Evolutionary conservation across 768 basidiomycete genomes (phyloP).

Genomic region (Chlorophyllum brunneum): DNA sequence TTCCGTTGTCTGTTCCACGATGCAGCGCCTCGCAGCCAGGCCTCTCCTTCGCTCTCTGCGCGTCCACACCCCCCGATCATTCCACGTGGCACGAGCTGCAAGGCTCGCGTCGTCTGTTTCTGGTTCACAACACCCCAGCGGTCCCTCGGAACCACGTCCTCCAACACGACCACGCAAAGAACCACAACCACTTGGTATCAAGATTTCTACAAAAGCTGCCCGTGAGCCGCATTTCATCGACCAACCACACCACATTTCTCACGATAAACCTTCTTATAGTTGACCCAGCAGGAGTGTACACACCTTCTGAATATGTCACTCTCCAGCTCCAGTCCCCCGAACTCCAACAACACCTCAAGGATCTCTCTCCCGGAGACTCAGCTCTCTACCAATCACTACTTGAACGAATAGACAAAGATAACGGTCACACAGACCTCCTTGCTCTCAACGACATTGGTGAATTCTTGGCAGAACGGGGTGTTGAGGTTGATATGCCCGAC

Average conservation of each 20-base stretch:
- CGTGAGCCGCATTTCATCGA: no score
- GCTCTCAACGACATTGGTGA: conserved; percentile 4
- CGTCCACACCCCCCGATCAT: conserved; percentile 17
- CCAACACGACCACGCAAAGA: not conserved
- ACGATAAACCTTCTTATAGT: not conserved
- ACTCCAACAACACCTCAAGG: not conserved
- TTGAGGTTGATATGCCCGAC: not conserved
- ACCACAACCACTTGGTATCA: no score
- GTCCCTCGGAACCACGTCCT: no score
- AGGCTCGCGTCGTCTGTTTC: not conserved
- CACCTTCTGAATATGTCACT: not conserved
- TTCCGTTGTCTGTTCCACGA: no score
- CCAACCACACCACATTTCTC: no score
- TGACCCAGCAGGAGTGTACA: conserved; percentile 1
- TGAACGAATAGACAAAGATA: not conserved
- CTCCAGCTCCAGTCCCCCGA: not conserved
- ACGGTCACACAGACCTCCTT: not conserved
- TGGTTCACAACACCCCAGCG: not conserved
- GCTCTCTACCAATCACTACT: not conserved
- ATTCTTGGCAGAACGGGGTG: not conserved
- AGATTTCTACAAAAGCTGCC: conserved; percentile 19
- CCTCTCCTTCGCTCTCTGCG: conserved; percentile 27
- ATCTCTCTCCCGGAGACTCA: not conserved
- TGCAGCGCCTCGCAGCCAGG: conserved; percentile 16
- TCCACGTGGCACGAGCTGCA: not conserved